Evolutionary conservation across 108 stramenopile species (phyloP).

Genomic region (Cyclotella baltica): DNA sequence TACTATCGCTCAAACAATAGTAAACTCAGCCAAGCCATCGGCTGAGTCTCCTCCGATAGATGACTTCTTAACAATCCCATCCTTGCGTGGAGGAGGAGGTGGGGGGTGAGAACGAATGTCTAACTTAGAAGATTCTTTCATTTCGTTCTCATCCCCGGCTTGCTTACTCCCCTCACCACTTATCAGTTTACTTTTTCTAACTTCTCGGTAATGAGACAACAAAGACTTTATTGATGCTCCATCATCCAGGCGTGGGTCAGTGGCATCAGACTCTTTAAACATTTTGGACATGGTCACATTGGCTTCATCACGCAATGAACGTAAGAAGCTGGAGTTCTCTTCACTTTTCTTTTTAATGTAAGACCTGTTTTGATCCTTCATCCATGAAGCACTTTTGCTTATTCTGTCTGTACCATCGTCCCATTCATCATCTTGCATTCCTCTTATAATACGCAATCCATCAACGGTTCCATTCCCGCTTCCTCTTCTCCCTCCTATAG

Average conservation of each 20-base stretch:
- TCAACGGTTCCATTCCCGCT: background rate
- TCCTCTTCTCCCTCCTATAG: background rate
- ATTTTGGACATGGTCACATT: slow-evolving; percentile 35
- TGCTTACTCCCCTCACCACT: slow-evolving; percentile 1
- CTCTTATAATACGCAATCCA: slow-evolving; percentile 23
- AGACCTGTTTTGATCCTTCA: slow-evolving; percentile 4
- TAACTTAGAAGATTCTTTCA: slow-evolving; percentile 2
- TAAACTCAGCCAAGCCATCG: slow-evolving; percentile 51
- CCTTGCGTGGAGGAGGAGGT: slow-evolving; percentile 36
- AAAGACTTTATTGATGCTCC: slow-evolving; percentile 55
- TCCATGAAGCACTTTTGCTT: slow-evolving; percentile 39
- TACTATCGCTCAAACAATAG: slow-evolving; percentile 52
- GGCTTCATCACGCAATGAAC: slow-evolving; percentile 41
- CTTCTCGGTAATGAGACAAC: slow-evolving; percentile 51
- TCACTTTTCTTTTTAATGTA: slow-evolving; percentile 26
- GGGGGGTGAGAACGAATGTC: slow-evolving; percentile 27
- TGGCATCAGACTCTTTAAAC: slow-evolving; percentile 25
- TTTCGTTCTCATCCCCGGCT: background rate
- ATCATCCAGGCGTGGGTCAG: slow-evolving; percentile 50
- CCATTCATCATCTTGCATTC: slow-evolving; percentile 24
- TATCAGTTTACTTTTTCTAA: slow-evolving; percentile 44
- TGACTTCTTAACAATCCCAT: background rate
- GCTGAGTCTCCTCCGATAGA: slow-evolving; percentile 18
- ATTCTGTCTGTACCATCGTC: slow-evolving; percentile 44
- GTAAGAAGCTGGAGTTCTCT: slow-evolving; percentile 32